Evolutionary conservation across 805 yeast species (phyloP), one percentile per base, ranked within the genome.

Genomic region (Ogataea zsoltii): DNA sequence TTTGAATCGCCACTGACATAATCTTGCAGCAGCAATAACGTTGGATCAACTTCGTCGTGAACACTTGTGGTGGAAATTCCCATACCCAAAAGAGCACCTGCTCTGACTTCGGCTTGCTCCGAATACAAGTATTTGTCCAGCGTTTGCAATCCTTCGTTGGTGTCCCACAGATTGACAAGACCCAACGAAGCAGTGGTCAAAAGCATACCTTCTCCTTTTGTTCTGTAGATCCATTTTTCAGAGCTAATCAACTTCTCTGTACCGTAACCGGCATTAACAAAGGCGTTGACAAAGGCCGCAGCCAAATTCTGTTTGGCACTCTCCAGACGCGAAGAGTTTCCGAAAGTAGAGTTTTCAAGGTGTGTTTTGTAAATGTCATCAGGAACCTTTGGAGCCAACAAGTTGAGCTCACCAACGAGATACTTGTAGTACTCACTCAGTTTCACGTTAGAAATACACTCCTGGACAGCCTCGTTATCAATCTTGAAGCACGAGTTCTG

Each of bases 241-340:
- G 84, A 88, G 35, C 85, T 83, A 49, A 84, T 80, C 46, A 91
- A 72, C 62, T 88, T 88, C 65, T 92, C 98, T 41, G 80, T 76
- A 48, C 96, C 90, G 61, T 82, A 94, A 39, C 99, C 99, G 59
- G 91, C 79, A 66, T 94, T 94, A 54, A 90, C 76, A 63, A 91
- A 89, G 6, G 91, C 85, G 61, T 90, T 94, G 41, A 91, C 98
- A 65, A 94, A 92, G n/a, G 94, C 79, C 3, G 96, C 82, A 3
- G 98, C 98, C 58, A 94, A 75, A 62, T 90, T 94, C 67, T 92
- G 98, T 66, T 90, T 91, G 11, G 97, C 96, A 30, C 96, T 87
- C 65, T 92, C 97, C 33, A 89, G 70, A 42, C 79, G 73, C 1
- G 74, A 59, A 6, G 84, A 78, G 25, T 79, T 69, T 5, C 84